Evolutionary conservation across 306 rosid species (phyloP).

Genomic region (Sechiopsis laciniata): DNA sequence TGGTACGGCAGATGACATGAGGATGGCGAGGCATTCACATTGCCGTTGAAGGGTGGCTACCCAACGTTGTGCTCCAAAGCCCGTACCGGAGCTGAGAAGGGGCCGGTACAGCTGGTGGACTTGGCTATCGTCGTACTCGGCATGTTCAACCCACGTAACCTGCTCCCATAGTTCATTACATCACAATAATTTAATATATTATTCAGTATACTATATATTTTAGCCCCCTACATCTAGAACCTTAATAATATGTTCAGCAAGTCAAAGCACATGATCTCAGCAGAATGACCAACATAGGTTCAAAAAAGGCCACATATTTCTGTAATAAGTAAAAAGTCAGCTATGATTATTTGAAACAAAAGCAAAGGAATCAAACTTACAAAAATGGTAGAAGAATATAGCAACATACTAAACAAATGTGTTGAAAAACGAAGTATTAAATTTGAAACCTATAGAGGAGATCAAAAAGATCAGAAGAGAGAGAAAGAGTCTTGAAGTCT

Average conservation of each 20-base stretch:
- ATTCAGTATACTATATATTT: neutral
- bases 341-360: neutral
- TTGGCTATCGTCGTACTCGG: conserved; percentile 77
- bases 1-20: conserved; percentile 70
- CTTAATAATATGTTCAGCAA: neutral
- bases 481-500: too few species aligned
- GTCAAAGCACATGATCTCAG: neutral
- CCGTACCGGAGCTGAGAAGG: conserved; percentile 76
- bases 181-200: neutral
- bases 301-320: neutral
- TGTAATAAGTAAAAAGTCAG: conserved; percentile 14
- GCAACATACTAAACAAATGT: too few species aligned
- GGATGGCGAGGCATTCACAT: conserved; percentile 79
- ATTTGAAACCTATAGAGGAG: too few species aligned
- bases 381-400: too few species aligned
- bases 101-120: conserved; percentile 75
- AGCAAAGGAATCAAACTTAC: neutral
- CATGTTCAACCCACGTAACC: conserved; percentile 99
- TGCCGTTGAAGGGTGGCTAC: conserved; percentile 87
- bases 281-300: neutral
- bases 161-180: conserved; percentile 24
- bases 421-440: too few species aligned
- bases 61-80: conserved; percentile 87
- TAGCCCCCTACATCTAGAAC: neutral
- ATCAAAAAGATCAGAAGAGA: too few species aligned